Evolutionary conservation across 257 asterid species (phyloP).

Genomic region (Solanum chilense): DNA sequence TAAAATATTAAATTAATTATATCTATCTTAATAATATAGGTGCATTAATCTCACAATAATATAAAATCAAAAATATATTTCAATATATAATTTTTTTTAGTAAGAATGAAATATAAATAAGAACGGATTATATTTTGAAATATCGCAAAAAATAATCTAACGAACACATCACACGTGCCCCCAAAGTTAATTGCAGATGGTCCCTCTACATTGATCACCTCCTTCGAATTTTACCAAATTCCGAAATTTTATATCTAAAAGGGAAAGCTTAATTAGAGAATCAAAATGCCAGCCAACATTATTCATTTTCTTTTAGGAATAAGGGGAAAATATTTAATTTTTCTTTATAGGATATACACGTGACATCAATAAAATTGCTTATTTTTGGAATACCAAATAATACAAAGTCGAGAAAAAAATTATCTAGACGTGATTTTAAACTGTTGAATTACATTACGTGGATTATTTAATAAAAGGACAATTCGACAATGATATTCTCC

Average conservation of each 20-base stretch:
- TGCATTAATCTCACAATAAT: too few species aligned
- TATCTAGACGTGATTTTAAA: neutral
- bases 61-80: too few species aligned
- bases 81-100: too few species aligned
- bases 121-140: too few species aligned
- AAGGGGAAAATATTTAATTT: too few species aligned
- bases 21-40: too few species aligned
- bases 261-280: neutral
- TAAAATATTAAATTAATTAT: too few species aligned
- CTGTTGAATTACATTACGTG: neutral
- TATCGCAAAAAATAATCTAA: too few species aligned
- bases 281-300: neutral
- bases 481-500: neutral
- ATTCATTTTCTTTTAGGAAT: neutral
- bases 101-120: too few species aligned
- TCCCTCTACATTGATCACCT: neutral
- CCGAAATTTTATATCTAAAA: neutral
- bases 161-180: neutral
- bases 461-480: neutral
- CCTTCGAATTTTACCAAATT: neutral
- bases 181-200: neutral
- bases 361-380: neutral
- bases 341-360: neutral
- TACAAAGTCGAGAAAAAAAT: neutral
- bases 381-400: neutral